Percentiles rank a stretch among this genome's conserved stretches.
Conservation (phyloP, 768 basidiomycete genomes). For the Mycena latifolia region DNA sequence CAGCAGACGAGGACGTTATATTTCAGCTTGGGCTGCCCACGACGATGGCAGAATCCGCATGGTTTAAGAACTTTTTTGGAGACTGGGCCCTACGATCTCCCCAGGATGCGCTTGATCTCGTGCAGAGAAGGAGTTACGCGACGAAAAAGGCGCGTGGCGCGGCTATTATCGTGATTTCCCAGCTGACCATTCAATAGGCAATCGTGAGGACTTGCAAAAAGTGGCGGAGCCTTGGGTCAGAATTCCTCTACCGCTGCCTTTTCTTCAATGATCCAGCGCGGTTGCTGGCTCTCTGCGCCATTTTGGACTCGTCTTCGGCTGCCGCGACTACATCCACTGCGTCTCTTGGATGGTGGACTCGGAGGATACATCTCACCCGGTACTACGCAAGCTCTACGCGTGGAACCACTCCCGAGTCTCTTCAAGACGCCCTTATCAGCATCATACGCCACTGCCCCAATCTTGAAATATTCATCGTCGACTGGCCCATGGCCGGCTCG, state of each 20-base stretch:
- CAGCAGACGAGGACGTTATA: constrained; percentile 78
- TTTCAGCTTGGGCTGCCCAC: constrained; percentile 73
- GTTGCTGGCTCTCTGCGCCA: constrained; percentile 62
- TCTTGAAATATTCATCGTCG: constrained; percentile 78
- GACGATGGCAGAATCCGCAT: constrained; percentile 71
- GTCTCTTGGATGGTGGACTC: constrained; percentile 78
- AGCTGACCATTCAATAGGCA: constrained; percentile 54
- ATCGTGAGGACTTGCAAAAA: constrained; percentile 76
- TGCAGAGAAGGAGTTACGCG: constrained; percentile 71
- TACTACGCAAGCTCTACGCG: constrained; percentile 54
- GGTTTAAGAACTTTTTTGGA: constrained; percentile 64
- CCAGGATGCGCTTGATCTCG: constrained; percentile 65
- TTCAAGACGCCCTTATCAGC: constrained; percentile 66
- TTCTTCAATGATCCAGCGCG: constrained; percentile 74
- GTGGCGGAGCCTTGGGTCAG: constrained; percentile 72
- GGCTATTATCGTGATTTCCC: not conserved
- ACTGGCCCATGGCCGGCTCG: constrained; percentile 66
- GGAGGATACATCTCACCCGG: constrained; percentile 76
- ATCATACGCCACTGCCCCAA: constrained; percentile 78
- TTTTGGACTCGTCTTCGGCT: constrained; percentile 60
- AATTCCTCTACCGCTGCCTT: constrained; percentile 77
- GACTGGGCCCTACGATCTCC: constrained; percentile 74
- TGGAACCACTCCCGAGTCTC: constrained; percentile 57
- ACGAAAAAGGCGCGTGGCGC: constrained; percentile 70
- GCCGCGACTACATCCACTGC: constrained; percentile 51